Evolutionary conservation across 345 rosid species (phyloP), one percentile per base, ranked within the genome.

Genomic region (Acer saccharum): DNA sequence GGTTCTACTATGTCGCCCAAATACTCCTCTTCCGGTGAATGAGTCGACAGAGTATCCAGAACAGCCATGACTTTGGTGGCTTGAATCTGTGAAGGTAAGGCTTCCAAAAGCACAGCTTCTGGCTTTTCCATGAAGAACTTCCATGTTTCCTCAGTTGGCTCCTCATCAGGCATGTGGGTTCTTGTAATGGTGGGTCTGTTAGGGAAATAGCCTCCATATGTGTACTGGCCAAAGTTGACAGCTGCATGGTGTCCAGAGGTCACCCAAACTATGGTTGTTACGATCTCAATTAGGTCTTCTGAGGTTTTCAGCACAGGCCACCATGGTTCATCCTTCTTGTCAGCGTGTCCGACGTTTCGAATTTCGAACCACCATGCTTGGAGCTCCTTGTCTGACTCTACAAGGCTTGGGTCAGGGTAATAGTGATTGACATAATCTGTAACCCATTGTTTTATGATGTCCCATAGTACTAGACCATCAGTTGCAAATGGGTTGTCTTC

Each of bases 11-110:
- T 20, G 41, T 83, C 67, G 6, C 90, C 90, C 0, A 87, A 27
- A 69, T 87, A 85, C 71, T 83, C 90, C 82, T 87, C 90, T 14
- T 87, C 90, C 0, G 86, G 83, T 7, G 88, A 84, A 83, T 84
- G 88, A 54, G 43, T 78, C 6, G 90, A 85, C 41, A 83, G 48
- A 66, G 85, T 80, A 55, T 85, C 83, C 35, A 85, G 54, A 52
- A 87, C 32, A 7, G 83, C 85, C 87, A 83, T 83, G 41, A 83
- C 82, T 65, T 68, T 81, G 0, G 88, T 80, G 9, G 92, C 90
- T 69, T 89, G 90, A 39, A 84, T 54, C 69, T 82, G 80, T 11
- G 93, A 84, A 35, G 90, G 90, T 63, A 84, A 84, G 32, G 83
- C 77, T 11, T 54, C 25, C 6, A 89, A 63, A 0, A 89, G 84